phyloP scores from a whole-genome alignment of 2,329 filamentous ascomycete species.

The Nothomitra cinnamomea region DNA sequence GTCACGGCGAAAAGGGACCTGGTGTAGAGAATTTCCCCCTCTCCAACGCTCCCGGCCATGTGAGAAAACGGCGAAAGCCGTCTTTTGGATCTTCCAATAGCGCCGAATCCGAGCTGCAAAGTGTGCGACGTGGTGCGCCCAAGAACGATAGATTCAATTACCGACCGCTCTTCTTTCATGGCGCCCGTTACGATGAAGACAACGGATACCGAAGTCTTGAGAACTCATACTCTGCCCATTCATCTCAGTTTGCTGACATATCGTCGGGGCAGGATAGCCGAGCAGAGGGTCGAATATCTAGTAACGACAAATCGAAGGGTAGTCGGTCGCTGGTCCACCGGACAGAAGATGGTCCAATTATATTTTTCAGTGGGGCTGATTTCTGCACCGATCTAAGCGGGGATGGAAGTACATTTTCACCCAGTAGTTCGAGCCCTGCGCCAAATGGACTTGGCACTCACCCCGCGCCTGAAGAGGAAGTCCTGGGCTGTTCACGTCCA shows the following conservation, averaged over 20 bases:
- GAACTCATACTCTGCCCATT: background rate
- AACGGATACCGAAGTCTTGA: slow-evolving; percentile 8
- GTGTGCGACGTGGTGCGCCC: slow-evolving; percentile 1
- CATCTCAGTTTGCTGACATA: slow-evolving; percentile 14
- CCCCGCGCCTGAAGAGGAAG: background rate
- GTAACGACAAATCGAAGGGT: slow-evolving; percentile 23
- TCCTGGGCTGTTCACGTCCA: slow-evolving; percentile 4
- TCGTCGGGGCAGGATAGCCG: slow-evolving; percentile 2
- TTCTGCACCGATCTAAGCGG: slow-evolving; percentile 60
- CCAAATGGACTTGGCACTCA: background rate
- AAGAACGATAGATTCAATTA: slow-evolving; percentile 24
- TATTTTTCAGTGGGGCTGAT: slow-evolving; percentile 64
- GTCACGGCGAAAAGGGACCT: background rate
- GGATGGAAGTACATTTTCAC: slow-evolving; percentile 8
- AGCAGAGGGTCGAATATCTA: slow-evolving; percentile 12
- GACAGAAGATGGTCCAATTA: slow-evolving; percentile 53
- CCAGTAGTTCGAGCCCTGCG: background rate
- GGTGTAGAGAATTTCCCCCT: background rate
- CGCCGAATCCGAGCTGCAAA: background rate
- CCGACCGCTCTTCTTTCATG: slow-evolving; percentile 30
- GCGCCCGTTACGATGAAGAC: slow-evolving; percentile 23
- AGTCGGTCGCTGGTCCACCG: background rate
- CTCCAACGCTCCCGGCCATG: background rate
- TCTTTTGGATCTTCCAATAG: background rate
- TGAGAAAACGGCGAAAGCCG: background rate